Base-by-base conservation (phyloP, 2,329 filamentous ascomycete genomes). In the Colletotrichum godetiae region DNA sequence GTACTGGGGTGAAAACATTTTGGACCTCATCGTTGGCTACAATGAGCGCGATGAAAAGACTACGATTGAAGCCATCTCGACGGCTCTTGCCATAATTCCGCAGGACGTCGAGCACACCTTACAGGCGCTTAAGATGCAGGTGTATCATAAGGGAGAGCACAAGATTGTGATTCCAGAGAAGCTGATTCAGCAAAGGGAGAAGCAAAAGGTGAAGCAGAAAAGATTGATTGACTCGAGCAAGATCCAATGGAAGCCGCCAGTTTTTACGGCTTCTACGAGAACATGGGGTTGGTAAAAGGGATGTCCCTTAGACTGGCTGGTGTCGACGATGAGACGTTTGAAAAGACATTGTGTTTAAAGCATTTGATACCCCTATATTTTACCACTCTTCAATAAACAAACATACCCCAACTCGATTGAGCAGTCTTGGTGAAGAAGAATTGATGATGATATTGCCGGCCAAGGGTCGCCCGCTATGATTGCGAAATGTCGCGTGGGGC, bases 111-210 rank as follows among this genome's bases (percentile, higher is more conserved):
- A 98, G 82, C 95, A 98, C 81, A 98, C 97, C 0, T 84, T 99
- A 64, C 95, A 98, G 81, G 95, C 95, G 69, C 87, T 98, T 74
- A 97, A 96, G 81, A 97, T 99, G 94, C 90, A 98, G 80, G 90
- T 97, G 58, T 98, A 98, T 81, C 95, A 95, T 78, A 97, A 97
- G 87, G 95, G 95, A 76, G 95, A 98, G 80, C 97, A 98, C 87
- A 96, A 98, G 81, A 94, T 99, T 77, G 95, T 98, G 29, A 88
- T 99, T 37, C 95, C 96, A 0, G 93, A 97, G 75, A 92, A 94
- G 73, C 89, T 98, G 64, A 88, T 98, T 70, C 89, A 93, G 81
- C 91, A 94, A 79, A 89, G 93, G 76, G 93, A 95, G 77, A 97
- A 95, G 84, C 91, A 94, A 76, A 95, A 93, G 83, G 81, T 90